Conservation (phyloP, 257 asterid species). For the Dorcoceras hygrometricum region DNA sequence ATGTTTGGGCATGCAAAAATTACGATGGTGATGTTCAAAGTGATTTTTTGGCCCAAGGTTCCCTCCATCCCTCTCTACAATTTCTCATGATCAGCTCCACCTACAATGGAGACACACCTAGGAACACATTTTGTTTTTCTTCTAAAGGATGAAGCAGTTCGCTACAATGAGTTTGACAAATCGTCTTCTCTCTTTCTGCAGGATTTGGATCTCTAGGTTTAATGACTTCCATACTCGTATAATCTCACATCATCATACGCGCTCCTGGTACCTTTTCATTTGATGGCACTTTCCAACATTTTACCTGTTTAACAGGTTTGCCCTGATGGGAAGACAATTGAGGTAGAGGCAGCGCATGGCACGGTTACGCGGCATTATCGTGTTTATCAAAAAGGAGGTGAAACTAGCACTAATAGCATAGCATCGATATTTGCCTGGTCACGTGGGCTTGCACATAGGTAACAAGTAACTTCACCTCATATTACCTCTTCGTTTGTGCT, state of each 20-base stretch:
- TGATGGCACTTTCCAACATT: constrained; percentile 10
- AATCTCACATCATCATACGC: constrained; percentile 25
- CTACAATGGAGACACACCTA: neutral
- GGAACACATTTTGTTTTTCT: neutral
- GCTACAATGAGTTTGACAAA: constrained; percentile 19
- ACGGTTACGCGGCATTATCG: constrained; percentile 96
- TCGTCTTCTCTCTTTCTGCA: constrained; percentile 33
- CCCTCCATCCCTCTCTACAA: constrained; percentile 1
- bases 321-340: constrained; percentile 97
- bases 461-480: constrained; percentile 5
- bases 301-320: constrained; percentile 55
- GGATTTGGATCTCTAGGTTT: constrained; percentile 99
- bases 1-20: constrained; percentile 99
- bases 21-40: constrained; percentile 99
- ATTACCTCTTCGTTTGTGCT: neutral
- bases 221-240: constrained; percentile 96
- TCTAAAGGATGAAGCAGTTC: neutral
- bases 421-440: constrained; percentile 99
- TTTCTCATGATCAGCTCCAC: neutral
- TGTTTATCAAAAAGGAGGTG: constrained; percentile 95
- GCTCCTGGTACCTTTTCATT: constrained; percentile 4
- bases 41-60: constrained; percentile 98
- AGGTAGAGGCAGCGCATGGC: constrained; percentile 99
- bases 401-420: constrained; percentile 98
- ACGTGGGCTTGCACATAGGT: constrained; percentile 98